Conservation (phyloP, 192 early-diverging fungal genomes). For the Coemansia sp. region DNA sequence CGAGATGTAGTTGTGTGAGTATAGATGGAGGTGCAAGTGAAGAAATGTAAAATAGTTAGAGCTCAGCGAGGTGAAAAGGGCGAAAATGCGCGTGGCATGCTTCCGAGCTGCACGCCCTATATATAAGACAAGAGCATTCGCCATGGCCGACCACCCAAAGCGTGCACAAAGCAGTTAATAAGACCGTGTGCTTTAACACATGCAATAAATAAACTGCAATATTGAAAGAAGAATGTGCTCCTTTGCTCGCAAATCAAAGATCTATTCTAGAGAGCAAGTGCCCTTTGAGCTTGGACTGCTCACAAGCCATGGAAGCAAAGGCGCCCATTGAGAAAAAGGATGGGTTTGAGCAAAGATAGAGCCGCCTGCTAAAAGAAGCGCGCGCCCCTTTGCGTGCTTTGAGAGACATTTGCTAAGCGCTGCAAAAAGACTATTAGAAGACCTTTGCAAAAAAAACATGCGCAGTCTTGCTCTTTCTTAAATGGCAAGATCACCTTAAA, state of each 20-base stretch:
- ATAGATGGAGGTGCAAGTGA: background rate
- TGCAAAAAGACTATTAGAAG: background rate
- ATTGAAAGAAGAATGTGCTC: background rate
- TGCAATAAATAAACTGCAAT: background rate
- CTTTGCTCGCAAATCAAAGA: background rate
- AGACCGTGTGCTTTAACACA: background rate
- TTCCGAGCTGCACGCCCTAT: conserved; percentile 4
- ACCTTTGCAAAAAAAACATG: background rate
- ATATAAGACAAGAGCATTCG: background rate
- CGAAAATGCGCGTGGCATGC: background rate
- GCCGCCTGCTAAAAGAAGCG: background rate
- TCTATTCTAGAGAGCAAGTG: background rate
- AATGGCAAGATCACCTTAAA: background rate
- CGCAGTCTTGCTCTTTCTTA: background rate
- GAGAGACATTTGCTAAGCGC: background rate
- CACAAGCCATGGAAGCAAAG: background rate
- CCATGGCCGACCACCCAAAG: background rate
- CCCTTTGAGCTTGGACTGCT: background rate
- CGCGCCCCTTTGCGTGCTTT: background rate
- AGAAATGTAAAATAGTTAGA: background rate
- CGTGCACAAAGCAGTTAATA: background rate
- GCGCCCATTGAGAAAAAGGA: background rate
- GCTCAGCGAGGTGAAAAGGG: background rate
- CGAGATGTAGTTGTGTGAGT: background rate
- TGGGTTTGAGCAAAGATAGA: background rate